phyloP scores from a whole-genome alignment of 2,329 filamentous ascomycete genomes.

The Colletotrichum tamarilloi region DNA sequence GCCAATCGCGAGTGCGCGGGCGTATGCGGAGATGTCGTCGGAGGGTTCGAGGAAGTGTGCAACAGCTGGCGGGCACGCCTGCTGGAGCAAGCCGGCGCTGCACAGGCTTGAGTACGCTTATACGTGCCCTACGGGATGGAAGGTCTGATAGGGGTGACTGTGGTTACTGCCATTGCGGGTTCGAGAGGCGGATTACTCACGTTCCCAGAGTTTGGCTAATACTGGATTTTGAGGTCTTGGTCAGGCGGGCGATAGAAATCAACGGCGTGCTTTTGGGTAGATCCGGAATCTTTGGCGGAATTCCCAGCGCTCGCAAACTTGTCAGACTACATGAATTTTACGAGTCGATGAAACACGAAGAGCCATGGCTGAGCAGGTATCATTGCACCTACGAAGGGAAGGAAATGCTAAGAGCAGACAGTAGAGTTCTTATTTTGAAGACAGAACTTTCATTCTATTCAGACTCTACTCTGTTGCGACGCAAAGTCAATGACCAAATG shows the following conservation, averaged over 20 bases:
- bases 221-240: neutral
- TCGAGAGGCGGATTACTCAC: neutral
- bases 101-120: slow-evolving; percentile 47
- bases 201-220: neutral
- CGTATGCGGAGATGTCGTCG: slow-evolving; percentile 88
- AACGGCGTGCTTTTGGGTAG: slow-evolving; percentile 6
- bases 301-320: neutral
- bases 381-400: neutral
- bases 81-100: slow-evolving; percentile 70
- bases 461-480: neutral
- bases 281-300: neutral
- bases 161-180: too few species aligned
- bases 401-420: too few species aligned
- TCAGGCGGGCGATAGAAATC: neutral
- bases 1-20: slow-evolving; percentile 82
- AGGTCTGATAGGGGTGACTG: neutral
- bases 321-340: slow-evolving; percentile 34
- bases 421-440: neutral
- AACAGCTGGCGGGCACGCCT: slow-evolving; percentile 84
- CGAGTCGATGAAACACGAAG: slow-evolving; percentile 25
- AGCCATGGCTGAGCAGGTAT: neutral
- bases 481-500: neutral
- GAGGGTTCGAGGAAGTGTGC: slow-evolving; percentile 92
- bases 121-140: neutral
- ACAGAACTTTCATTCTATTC: too few species aligned